These are phyloP conservation scores for Bothriochloa decipiens DNA, from an alignment of 176 grass and related monocot species.

Conservation along the genomic window DNA sequence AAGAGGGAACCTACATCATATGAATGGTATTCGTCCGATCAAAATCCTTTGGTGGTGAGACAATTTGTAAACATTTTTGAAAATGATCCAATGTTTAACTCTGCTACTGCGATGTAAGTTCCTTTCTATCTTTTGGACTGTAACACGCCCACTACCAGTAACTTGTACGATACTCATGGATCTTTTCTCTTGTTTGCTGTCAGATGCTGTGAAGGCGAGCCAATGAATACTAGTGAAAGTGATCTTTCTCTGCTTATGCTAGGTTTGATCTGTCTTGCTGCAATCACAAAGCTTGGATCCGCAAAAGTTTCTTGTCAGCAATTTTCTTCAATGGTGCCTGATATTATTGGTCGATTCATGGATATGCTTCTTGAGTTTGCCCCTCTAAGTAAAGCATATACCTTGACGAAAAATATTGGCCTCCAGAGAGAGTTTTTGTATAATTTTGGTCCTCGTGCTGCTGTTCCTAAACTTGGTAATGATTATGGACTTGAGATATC, in stretches of 20 bases:
- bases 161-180: conserved; percentile 17
- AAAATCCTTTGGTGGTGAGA: conserved; percentile 76
- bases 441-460: conserved; percentile 90
- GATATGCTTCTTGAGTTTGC: conserved; percentile 96
- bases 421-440: conserved; percentile 87
- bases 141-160: conserved; percentile 18
- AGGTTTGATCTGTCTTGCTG: conserved; percentile 89
- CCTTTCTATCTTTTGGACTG: conserved; percentile 18
- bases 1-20: conserved; percentile 65
- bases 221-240: conserved; percentile 58
- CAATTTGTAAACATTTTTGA: conserved; percentile 92
- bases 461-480: conserved; percentile 62
- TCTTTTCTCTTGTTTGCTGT: conserved; percentile 30
- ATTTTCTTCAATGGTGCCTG: conserved; percentile 82
- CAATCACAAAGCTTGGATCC: conserved; percentile 92
- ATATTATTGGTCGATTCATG: conserved; percentile 86
- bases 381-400: conserved; percentile 82
- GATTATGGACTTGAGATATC: conserved; percentile 70
- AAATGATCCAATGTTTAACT: conserved; percentile 71
- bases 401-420: conserved; percentile 81
- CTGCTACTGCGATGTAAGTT: conserved; percentile 78
- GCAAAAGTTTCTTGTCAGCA: conserved; percentile 93
- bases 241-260: conserved; percentile 91
- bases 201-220: conserved; percentile 70
- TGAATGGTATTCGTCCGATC: conserved; percentile 89